Percentiles rank a stretch among this genome's conserved stretches.
Conservation (phyloP, 805 yeast species). For the Cyberlindnera americana region DNA sequence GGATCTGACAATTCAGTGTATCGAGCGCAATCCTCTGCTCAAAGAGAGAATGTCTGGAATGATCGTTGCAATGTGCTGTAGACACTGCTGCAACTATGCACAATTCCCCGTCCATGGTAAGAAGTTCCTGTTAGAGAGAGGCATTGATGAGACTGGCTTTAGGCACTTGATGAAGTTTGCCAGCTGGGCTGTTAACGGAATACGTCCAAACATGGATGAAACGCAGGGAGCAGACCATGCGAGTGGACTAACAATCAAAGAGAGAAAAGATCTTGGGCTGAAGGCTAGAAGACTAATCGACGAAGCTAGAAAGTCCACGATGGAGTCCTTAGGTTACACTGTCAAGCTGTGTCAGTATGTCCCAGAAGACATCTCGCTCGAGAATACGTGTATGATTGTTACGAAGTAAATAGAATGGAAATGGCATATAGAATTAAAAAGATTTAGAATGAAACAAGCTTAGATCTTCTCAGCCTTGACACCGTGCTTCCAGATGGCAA, state of each 20-base stretch:
- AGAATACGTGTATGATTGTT: constrained; percentile 57
- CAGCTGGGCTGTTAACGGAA: constrained; percentile 89
- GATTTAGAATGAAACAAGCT: constrained; percentile 24
- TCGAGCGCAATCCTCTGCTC: constrained; percentile 39
- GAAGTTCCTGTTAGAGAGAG: constrained; percentile 20
- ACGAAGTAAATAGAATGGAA: constrained; percentile 4
- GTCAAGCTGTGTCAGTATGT: constrained; percentile 60
- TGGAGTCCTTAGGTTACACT: constrained; percentile 37
- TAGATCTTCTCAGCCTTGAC: constrained; percentile 85
- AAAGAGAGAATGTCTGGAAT: constrained; percentile 44
- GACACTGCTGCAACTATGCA: constrained; percentile 75
- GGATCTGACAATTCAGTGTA: constrained; percentile 71
- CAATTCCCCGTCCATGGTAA: constrained; percentile 38
- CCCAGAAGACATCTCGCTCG: constrained; percentile 54
- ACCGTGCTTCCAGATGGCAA: constrained; percentile 99
- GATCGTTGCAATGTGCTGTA: constrained; percentile 88
- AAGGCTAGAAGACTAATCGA: constrained; percentile 72
- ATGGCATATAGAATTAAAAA: constrained; percentile 5
- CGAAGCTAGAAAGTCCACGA: constrained; percentile 57
- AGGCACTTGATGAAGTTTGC: constrained; percentile 56
- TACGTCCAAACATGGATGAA: constrained; percentile 37
- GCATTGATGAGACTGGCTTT: constrained; percentile 38
- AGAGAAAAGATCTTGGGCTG: constrained; percentile 60
- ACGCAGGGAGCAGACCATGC: constrained; percentile 41
- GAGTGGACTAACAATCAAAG: constrained; percentile 40